Evolutionary conservation across 371 early-diverging fungal genomes (phyloP), one percentile per base, ranked within the genome.

Genomic region (Mucor racemosus): DNA sequence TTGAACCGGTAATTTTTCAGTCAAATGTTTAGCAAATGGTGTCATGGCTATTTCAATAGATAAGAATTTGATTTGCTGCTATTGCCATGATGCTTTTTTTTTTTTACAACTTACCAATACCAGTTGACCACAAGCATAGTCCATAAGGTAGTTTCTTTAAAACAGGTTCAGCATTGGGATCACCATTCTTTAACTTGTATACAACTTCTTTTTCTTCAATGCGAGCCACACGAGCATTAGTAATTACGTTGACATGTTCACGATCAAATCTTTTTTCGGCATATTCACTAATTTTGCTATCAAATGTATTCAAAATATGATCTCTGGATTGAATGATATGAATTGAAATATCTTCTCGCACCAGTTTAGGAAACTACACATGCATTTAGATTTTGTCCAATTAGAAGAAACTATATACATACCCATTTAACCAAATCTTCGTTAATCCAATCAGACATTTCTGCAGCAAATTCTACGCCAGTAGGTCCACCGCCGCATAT

Each of bases 401-500:
- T 38, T 19, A 26, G 3, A 26, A 26, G 26, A 26, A 26, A 26
- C 14, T 14, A 1, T 50, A 7, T 10, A n/a, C 31, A 4, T 78
- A 87, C 84, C 79, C 88, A 92, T 67, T 80, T 83, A 31, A 83
- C 83, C 38, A 95, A 68, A 72, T 96, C 95, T 66, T 95, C 95
- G 13, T 84, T 85, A 55, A 95, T 71, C 78, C 93, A 90, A 67
- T 96, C 97, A 63, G 90, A 88, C 55, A 95, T 74, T 70, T 94
- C 95, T 5, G 92, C 92, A 3, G 93, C 90, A 83, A 92, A 92
- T 75, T 94, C 92, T 17, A 90, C 88, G 35, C 92, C 92, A 46
- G 92, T 91, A 0, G 91, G 91, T 3, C 90, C 92, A 63, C 95
- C 95, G 40, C 95, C 95, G 59, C 95, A 94, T 56, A 92, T 88